A percentile compares a stretch with the other conserved stretches of the same genome.
These are phyloP conservation scores for Globisporangium spiculum DNA, from an alignment of 352 stramenopile genomes.

Conservation along the genomic window DNA sequence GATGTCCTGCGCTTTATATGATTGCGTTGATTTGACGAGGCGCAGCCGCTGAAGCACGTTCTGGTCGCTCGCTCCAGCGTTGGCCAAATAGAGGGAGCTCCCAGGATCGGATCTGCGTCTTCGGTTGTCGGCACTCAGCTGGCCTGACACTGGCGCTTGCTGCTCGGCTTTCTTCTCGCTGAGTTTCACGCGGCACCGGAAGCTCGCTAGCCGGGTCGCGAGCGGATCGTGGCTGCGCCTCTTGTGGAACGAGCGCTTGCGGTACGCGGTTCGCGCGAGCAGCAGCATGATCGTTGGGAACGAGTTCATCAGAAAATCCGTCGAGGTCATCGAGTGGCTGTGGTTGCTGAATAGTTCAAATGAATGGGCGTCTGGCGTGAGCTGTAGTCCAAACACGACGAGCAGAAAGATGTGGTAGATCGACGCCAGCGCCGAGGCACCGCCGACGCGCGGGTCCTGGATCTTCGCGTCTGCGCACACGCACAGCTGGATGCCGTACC, in stretches of 20 bases:
- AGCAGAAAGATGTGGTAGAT: constrained; percentile 14
- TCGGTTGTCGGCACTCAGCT: background rate
- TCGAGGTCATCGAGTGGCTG: constrained; percentile 10
- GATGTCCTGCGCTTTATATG: too few relatives aligned
- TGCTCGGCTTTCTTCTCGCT: background rate
- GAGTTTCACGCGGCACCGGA: background rate
- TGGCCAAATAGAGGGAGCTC: background rate
- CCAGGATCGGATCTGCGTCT: background rate
- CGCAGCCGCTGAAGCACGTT: too few relatives aligned
- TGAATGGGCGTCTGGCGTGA: background rate
- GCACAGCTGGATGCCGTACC: constrained; percentile 9
- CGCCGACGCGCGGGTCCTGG: background rate
- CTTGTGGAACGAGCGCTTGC: constrained; percentile 15
- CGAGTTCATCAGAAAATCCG: constrained; percentile 24
- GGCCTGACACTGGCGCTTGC: background rate
- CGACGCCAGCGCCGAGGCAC: background rate
- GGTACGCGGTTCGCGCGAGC: constrained; percentile 25
- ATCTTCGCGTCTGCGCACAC: constrained; percentile 13
- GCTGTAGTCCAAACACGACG: constrained; percentile 1
- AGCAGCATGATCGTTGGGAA: constrained; percentile 27
- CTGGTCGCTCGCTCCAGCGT: too few relatives aligned
- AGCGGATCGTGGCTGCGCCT: background rate
- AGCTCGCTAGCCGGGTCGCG: background rate
- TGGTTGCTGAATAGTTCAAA: background rate
- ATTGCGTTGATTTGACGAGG: too few relatives aligned